These are phyloP conservation scores for Globisporangium camurandrum DNA, from an alignment of 352 stramenopile genomes.

Conservation along the genomic window DNA sequence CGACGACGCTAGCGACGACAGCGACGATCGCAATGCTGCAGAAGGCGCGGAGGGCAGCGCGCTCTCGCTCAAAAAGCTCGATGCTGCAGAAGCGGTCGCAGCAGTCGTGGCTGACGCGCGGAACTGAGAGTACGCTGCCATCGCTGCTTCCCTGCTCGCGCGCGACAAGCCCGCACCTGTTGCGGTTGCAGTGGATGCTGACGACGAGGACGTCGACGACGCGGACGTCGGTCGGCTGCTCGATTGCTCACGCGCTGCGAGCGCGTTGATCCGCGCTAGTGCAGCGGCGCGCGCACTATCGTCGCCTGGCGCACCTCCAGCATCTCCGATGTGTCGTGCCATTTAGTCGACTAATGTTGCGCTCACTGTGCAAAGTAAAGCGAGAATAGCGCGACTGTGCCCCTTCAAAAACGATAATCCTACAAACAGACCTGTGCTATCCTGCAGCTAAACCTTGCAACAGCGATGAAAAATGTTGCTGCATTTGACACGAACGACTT, in stretches of 20 bases:
- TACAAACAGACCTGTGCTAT: too few relatives aligned
- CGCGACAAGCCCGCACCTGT: not conserved
- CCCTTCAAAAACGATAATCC: too few relatives aligned
- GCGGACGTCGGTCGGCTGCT: not conserved
- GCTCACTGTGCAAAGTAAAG: too few relatives aligned
- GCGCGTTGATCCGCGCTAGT: not conserved
- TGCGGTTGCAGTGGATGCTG: not conserved
- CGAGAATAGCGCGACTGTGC: too few relatives aligned
- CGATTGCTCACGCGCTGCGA: not conserved
- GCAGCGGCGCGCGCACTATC: not conserved
- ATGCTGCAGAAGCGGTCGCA: slow-evolving; percentile 4
- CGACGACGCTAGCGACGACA: slow-evolving; percentile 4
- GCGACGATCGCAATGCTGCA: not conserved
- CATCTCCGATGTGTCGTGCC: not conserved
- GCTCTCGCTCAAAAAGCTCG: slow-evolving; percentile 6
- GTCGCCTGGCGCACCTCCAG: not conserved
- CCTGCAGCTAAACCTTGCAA: too few relatives aligned
- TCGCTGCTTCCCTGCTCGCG: slow-evolving; percentile 6
- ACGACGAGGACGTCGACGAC: not conserved
- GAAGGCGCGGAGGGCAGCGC: too few relatives aligned
- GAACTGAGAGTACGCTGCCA: slow-evolving; percentile 9
- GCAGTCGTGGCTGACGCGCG: slow-evolving; percentile 7
- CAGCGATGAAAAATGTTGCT: too few relatives aligned
- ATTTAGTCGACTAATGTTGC: too few relatives aligned
- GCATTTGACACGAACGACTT: too few relatives aligned